These are phyloP conservation scores for Claviceps humidiphila DNA, from an alignment of 2,329 filamentous ascomycete genomes.

Conservation along the genomic window DNA sequence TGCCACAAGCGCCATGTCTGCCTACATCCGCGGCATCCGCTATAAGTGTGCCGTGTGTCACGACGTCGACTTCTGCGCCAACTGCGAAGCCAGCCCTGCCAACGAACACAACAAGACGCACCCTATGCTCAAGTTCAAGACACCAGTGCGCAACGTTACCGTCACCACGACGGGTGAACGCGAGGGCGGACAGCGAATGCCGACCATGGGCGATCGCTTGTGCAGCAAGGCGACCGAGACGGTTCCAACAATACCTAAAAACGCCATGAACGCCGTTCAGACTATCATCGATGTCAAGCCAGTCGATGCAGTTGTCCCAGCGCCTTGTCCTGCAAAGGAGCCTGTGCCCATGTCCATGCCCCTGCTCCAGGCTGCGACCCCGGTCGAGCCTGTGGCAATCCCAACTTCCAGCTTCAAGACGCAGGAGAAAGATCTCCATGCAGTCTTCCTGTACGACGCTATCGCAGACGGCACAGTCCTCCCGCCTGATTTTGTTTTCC, in stretches of 20 bases:
- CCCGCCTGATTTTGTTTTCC: conserved; percentile 58
- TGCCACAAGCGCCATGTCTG: conserved; percentile 33
- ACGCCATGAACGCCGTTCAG: conserved; percentile 42
- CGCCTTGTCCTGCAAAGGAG: conserved; percentile 1
- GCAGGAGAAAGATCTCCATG: conserved; percentile 22
- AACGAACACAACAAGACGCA: conserved; percentile 92
- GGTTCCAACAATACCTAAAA: conserved; percentile 29
- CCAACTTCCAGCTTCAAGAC: conserved; percentile 9
- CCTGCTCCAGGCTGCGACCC: conserved; percentile 5
- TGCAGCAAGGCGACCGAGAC: conserved; percentile 35
- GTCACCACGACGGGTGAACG: conserved; percentile 77
- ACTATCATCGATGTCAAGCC: conserved; percentile 64
- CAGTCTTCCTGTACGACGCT: conserved; percentile 64
- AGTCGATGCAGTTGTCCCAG: conserved; percentile 24
- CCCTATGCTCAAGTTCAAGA: conserved; percentile 93
- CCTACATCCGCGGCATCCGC: conserved; percentile 72
- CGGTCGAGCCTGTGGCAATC: conserved; percentile 5
- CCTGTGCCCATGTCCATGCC: conserved; percentile 5
- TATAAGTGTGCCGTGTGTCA: conserved; percentile 97
- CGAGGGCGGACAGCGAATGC: conserved; percentile 48
- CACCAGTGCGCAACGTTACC: conserved; percentile 73
- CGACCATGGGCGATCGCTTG: conserved; percentile 55
- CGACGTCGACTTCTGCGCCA: conserved; percentile 88
- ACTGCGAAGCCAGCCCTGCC: conserved; percentile 75
- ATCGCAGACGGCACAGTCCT: conserved; percentile 66